phyloP scores from a whole-genome alignment of 2,329 filamentous ascomycete genomes.

The Calcarisporium arbuscula region DNA sequence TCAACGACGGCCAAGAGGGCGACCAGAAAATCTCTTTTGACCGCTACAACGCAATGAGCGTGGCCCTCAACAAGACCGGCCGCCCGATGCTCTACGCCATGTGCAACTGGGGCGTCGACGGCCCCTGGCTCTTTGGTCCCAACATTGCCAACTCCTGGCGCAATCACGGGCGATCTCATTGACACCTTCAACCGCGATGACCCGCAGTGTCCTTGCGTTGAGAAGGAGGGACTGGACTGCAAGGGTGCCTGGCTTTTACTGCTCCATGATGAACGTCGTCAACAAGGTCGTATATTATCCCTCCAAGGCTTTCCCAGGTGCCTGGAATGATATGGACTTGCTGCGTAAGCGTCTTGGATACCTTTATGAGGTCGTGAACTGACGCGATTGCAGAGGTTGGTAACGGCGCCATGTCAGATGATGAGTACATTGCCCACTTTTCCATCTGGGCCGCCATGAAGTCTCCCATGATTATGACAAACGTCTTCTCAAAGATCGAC shows the following conservation, averaged over 20 bases:
- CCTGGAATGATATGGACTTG: conserved; percentile 9
- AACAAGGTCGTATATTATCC: conserved; percentile 8
- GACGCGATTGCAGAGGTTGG: too few relatives aligned
- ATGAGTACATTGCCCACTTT: conserved; percentile 27
- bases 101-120: conserved; percentile 27
- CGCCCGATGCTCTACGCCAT: conserved; percentile 25
- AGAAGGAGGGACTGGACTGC: conserved; percentile 6
- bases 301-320: conserved; percentile 6
- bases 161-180: conserved; percentile 27
- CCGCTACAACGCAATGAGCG: conserved; percentile 19
- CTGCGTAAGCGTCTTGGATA: too few relatives aligned
- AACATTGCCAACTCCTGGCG: conserved; percentile 24
- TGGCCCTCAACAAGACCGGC: conserved; percentile 25
- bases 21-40: conserved; percentile 7
- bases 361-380: too few relatives aligned
- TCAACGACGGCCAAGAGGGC: conserved; percentile 7
- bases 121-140: too few relatives aligned
- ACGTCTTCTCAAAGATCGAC: conserved; percentile 23
- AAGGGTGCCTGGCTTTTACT: conserved; percentile 7
- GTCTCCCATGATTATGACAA: conserved; percentile 36
- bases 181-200: conserved; percentile 20
- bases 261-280: conserved; percentile 7
- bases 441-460: conserved; percentile 40
- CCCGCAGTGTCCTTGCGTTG: conserved; percentile 7
- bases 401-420: conserved; percentile 7